Evolutionary conservation across 257 asterid species (phyloP).

Genomic region (Scutellaria galericulata): DNA sequence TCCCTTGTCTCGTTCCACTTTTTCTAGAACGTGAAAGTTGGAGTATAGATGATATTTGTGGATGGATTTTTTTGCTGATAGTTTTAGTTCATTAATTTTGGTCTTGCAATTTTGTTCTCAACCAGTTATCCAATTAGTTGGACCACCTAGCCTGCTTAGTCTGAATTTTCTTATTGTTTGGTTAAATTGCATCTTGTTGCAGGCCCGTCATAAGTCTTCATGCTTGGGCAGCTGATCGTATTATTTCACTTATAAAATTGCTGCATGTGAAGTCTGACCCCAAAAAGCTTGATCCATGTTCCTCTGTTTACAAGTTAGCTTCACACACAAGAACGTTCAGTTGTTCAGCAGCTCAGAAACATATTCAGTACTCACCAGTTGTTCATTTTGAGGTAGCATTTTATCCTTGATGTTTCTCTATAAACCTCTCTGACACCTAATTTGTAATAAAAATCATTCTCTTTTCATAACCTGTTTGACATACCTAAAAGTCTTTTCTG

Average conservation of each 20-base stretch:
- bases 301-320: conserved; percentile 54
- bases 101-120: conserved; percentile 23
- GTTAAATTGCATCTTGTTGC: conserved; percentile 33
- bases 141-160: conserved; percentile 12
- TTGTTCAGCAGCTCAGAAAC: conserved; percentile 75
- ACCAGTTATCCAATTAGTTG: not conserved
- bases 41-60: conserved; percentile 14
- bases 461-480: conserved; percentile 20
- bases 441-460: conserved; percentile 27
- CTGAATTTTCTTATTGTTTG: conserved; percentile 29
- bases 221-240: conserved; percentile 42
- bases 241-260: conserved; percentile 48
- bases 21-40: conserved; percentile 10
- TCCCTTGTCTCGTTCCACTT: not conserved
- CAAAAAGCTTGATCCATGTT: conserved; percentile 45
- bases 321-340: conserved; percentile 70
- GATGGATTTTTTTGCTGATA: conserved; percentile 1
- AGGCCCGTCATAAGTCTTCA: conserved; percentile 79
- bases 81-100: conserved; percentile 25
- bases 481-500: not conserved
- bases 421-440: not conserved
- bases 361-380: conserved; percentile 74
- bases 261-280: conserved; percentile 49
- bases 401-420: conserved; percentile 28
- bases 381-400: conserved; percentile 67